Conservation (phyloP, 129 eudicot genomes). For the Flaveria bidentis region DNA sequence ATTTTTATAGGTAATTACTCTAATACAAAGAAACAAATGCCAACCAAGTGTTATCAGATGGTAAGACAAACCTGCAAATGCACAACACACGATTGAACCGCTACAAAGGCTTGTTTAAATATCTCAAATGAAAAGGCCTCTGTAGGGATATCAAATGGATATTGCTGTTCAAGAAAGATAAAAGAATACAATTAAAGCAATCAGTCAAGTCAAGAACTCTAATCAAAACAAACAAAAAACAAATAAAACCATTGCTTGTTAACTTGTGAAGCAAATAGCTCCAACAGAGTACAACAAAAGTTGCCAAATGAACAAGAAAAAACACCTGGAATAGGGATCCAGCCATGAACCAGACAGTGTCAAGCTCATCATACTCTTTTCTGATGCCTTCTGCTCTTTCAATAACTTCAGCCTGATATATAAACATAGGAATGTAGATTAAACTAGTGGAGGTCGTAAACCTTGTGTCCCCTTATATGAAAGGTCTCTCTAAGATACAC, state of each 20-base stretch:
- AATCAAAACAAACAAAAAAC: conserved; percentile 7
- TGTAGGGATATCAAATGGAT: conserved; percentile 96
- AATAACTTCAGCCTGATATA: conserved; percentile 68
- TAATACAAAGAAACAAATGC: conserved; percentile 8
- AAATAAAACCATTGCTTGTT: conserved; percentile 6
- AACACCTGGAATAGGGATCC: conserved; percentile 94
- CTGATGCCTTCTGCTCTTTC: conserved; percentile 95
- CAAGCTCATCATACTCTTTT: conserved; percentile 96
- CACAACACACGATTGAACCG: conserved; percentile 96
- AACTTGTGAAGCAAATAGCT: not conserved
- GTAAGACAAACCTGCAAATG: conserved; percentile 81
- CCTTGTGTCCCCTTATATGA: not conserved
- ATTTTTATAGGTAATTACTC: not conserved
- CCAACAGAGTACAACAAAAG: conserved; percentile 1
- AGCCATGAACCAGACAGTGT: conserved; percentile 99
- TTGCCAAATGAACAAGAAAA: conserved; percentile 15
- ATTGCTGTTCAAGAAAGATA: conserved; percentile 68
- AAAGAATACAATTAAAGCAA: not conserved
- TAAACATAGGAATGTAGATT: not conserved
- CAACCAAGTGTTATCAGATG: conserved; percentile 8
- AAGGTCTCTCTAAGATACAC: not conserved
- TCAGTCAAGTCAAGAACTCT: conserved; percentile 24
- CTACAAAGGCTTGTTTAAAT: conserved; percentile 98
- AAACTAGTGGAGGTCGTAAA: not conserved
- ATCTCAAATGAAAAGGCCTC: conserved; percentile 99